Evolutionary conservation across 768 basidiomycete species (phyloP), one percentile per base, ranked within the genome.

Genomic region (Mycena olivaceomarginata): DNA sequence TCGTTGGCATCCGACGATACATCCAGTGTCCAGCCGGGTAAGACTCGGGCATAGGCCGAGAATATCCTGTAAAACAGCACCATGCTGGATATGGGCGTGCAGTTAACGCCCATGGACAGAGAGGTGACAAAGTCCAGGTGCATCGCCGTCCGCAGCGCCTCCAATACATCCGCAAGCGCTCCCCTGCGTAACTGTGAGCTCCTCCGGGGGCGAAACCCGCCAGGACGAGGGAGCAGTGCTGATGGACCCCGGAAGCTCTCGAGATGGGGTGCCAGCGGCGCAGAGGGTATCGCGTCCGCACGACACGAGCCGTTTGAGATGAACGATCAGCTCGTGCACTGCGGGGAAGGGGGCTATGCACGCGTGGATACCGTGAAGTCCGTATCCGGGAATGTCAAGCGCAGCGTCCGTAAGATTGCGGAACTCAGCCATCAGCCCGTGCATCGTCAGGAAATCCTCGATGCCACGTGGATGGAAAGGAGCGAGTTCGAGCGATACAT

Each of bases 271-370:
- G 46, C 72, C 13, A 67, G 56, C 15, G 65, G 57, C 8, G 72
- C 41, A 2, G 43, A 0, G 8, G 66, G 72, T 15, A 60, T 12
- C 9, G 8, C 39, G 13, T 37, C 45, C 16, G n/a, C 56, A 20
- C 13, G 41, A 37, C 72, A 67, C 0, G 41, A 15, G 18, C 45
- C 45, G 7, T 15, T 15, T 16, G 37, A 63, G 2, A 11, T 62
- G n/a, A 20, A 74, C 15, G 11, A 11, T 41, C 1, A 74, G 66
- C 1, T 48, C 59, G 46, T 66, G 66, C 46, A 74, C 15, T n/a
- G 59, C 66, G n/a, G 72, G 66, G 18, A 74, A 74, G 1, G 46
- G 67, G 20, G 66, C 20, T 15, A 74, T 39, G 39, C n/a, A 46
- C 4, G 72, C 66, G 22, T 67, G 72, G 46, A 74, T 15, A 10